A percentile compares a stretch with the other conserved stretches of the same genome.
Evolutionary conservation across 2,329 filamentous ascomycete genomes (phyloP).

Genomic region (Phialophora tarda): DNA sequence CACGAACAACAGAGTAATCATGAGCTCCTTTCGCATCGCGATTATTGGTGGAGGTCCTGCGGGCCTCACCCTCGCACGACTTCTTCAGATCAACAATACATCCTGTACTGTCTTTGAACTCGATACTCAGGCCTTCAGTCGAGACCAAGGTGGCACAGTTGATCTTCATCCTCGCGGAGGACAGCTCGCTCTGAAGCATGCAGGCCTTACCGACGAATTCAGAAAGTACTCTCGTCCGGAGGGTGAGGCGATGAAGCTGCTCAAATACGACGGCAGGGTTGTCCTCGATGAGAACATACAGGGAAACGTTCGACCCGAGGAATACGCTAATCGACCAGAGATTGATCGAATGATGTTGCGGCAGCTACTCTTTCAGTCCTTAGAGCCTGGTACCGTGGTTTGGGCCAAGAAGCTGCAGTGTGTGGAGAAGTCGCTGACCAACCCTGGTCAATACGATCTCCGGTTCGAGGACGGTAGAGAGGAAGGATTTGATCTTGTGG

Average conservation of each 20-base stretch:
- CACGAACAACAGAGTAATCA: conserved; percentile 27
- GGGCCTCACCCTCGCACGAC: conserved; percentile 59
- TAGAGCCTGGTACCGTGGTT: conserved; percentile 53
- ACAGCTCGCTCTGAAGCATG: conserved; percentile 58
- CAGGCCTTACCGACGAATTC: conserved; percentile 59
- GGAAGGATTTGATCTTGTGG: conserved; percentile 46
- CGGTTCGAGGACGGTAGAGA: conserved; percentile 26
- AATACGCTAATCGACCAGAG: conserved; percentile 52
- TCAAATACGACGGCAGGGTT: conserved; percentile 49
- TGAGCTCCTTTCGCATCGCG: conserved; percentile 45
- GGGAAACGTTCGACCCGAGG: conserved; percentile 14
- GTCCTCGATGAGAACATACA: conserved; percentile 42
- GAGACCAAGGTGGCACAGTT: conserved; percentile 59
- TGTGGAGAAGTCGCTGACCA: conserved; percentile 40
- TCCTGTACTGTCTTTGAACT: conserved; percentile 59
- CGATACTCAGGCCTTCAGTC: conserved; percentile 48
- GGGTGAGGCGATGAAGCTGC: conserved; percentile 57
- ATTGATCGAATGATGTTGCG: conserved; percentile 59
- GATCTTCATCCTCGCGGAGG: conserved; percentile 61
- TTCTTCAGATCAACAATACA: conserved; percentile 57
- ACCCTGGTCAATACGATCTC: conserved; percentile 23
- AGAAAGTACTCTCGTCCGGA: conserved; percentile 58
- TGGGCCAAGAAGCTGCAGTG: conserved; percentile 55
- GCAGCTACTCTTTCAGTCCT: conserved; percentile 53
- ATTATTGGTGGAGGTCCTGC: conserved; percentile 58